phyloP scores from a whole-genome alignment of 306 rosid genomes.

The Prunus mume region DNA sequence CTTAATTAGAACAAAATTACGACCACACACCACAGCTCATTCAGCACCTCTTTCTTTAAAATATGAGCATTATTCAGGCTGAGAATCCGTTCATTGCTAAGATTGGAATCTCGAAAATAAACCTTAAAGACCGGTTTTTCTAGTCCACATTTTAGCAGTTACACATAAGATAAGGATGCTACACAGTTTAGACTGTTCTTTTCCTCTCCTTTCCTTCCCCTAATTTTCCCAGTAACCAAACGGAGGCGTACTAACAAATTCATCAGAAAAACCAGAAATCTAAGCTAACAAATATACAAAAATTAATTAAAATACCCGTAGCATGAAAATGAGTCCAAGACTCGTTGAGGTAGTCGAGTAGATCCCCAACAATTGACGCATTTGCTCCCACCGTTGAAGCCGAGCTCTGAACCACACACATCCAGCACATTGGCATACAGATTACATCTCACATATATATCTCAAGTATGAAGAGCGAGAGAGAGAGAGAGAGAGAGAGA shows the following conservation, averaged over 20 bases:
- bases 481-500: slow-evolving; percentile 2
- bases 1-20: background rate
- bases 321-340: slow-evolving; percentile 99
- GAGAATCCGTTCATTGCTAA: background rate
- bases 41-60: background rate
- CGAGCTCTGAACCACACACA: slow-evolving; percentile 36
- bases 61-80: background rate
- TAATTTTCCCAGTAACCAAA: slow-evolving; percentile 1
- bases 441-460: background rate
- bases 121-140: background rate
- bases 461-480: background rate
- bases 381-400: slow-evolving; percentile 30
- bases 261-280: background rate
- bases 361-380: slow-evolving; percentile 63
- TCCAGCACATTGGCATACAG: background rate
- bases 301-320: slow-evolving; percentile 47
- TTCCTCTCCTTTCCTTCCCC: background rate
- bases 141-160: background rate
- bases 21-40: background rate
- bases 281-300: background rate
- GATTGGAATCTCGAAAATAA: background rate
- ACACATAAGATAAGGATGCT: background rate
- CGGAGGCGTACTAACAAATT: background rate
- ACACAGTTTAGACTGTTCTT: background rate
- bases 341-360: slow-evolving; percentile 81